Evolutionary conservation across 2,329 filamentous ascomycete species (phyloP), one percentile per base, ranked within the genome.

Genomic region (Penicillium brevicompactum): DNA sequence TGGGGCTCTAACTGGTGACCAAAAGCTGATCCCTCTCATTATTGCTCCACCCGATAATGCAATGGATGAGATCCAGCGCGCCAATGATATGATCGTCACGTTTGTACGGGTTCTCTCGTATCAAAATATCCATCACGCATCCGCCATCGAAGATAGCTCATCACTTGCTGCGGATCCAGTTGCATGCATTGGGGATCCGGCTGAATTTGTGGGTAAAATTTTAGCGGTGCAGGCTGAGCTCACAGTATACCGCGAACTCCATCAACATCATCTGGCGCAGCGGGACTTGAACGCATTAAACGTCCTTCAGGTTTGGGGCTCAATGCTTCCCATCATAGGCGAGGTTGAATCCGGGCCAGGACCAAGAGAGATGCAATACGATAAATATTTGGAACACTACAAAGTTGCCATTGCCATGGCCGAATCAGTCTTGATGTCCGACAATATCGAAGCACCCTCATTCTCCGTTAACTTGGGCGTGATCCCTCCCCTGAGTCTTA

Each of bases 401-500:
- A 24, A 49, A n/a, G 30, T 32, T 10, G 22, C 44, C 7, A n/a
- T 61, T 45, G 16, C 34, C 5, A 34, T 54, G 14, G 49, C 47
- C 22, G 49, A 41, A 31, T 18, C 18, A 16, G 27, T 59, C 18
- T 21, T 57, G 11, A 24, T 40, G 24, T 34, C 47, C 7, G 37
- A 32, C 38, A 43, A 41, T 14, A 21, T 57, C 21, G 37, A 49
- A 2, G 38, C 51, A 3, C 56, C 59, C 1, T 55, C 50, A 8
- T 63, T 63, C 40, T 58, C 57, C 13, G 53, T 73, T 55, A 64
- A 67, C 22, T 61, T 67, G 21, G 70, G 70, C 4, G 51, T 73
- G n/a, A 63, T 72, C 5, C 62, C 69, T 21, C 69, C 72, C 10
- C 60, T 74, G 9, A 72, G 69, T 60, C 66, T 70, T 51, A 62